phyloP scores from a whole-genome alignment of 768 basidiomycete genomes.

The Cystofilobasidium macerans region DNA sequence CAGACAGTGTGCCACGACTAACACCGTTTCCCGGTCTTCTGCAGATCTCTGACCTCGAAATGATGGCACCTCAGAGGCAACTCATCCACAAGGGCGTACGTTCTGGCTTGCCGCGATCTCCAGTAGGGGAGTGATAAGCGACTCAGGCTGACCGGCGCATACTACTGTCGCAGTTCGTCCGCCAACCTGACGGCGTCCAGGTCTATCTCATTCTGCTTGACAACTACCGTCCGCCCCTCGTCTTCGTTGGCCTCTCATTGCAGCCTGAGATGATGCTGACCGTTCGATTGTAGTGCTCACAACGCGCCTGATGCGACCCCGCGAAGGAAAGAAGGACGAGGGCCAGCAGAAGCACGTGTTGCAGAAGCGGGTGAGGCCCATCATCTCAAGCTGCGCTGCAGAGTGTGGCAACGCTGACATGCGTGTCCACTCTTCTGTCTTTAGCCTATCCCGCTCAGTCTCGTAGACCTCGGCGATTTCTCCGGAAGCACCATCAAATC shows the following conservation, averaged over 20 bases:
- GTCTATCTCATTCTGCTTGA: constrained; percentile 85
- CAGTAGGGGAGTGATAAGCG: no score
- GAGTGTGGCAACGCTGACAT: no score
- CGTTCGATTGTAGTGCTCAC: constrained; percentile 10
- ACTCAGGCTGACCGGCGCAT: constrained; percentile 68
- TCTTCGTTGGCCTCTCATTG: background rate
- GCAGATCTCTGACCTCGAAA: constrained; percentile 63
- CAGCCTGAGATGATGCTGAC: background rate
- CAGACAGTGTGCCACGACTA: background rate
- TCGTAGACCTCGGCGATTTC: constrained; percentile 75
- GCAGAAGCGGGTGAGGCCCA: constrained; percentile 64
- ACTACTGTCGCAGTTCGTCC: constrained; percentile 58
- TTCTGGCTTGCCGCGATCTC: background rate
- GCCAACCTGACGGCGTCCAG: constrained; percentile 76
- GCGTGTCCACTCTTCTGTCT: background rate
- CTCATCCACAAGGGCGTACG: constrained; percentile 59
- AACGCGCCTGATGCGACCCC: constrained; percentile 34
- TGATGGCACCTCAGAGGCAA: constrained; percentile 68
- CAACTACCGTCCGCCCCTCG: constrained; percentile 61
- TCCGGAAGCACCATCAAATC: constrained; percentile 46
- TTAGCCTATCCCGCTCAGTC: constrained; percentile 84
- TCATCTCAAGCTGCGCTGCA: no score
- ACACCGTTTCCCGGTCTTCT: background rate
- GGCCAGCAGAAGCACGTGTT: constrained; percentile 65
- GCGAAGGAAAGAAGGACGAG: constrained; percentile 61